Evolutionary conservation across 2,329 filamentous ascomycete species (phyloP).

Genomic region (Xylariales sp.): DNA sequence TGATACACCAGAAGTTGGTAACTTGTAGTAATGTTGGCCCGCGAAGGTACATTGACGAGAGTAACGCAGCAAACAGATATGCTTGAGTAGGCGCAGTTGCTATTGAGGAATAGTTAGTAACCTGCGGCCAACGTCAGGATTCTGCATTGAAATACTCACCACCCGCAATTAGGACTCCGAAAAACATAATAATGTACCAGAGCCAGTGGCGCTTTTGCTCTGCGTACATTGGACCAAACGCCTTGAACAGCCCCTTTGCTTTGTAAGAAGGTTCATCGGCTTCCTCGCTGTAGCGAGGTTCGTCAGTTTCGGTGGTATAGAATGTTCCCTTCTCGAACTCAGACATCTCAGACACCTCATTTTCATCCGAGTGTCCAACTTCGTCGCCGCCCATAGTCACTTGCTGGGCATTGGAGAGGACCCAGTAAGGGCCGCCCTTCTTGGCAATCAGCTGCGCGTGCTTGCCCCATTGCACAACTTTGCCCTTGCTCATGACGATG

Average conservation of each 20-base stretch:
- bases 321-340: slow-evolving; percentile 30
- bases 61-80: slow-evolving; percentile 50
- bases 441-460: slow-evolving; percentile 65
- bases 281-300: slow-evolving; percentile 16
- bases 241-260: slow-evolving; percentile 17
- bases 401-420: slow-evolving; percentile 60
- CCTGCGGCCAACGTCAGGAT: neutral
- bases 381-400: slow-evolving; percentile 45
- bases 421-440: slow-evolving; percentile 59
- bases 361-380: slow-evolving; percentile 27
- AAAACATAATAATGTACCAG: slow-evolving; percentile 23
- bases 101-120: slow-evolving; percentile 14
- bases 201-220: slow-evolving; percentile 22
- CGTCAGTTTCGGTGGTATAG: slow-evolving; percentile 35
- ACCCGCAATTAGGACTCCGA: slow-evolving; percentile 27
- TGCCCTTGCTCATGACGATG: slow-evolving; percentile 48
- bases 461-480: slow-evolving; percentile 68
- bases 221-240: slow-evolving; percentile 20
- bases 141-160: slow-evolving; percentile 14
- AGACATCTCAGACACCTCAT: slow-evolving; percentile 23
- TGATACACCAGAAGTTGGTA: slow-evolving; percentile 58
- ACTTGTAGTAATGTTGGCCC: slow-evolving; percentile 16
- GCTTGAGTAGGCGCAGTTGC: slow-evolving; percentile 47
- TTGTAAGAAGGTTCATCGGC: slow-evolving; percentile 11
- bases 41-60: slow-evolving; percentile 28